Conservation (phyloP, 768 basidiomycete genomes). For the Artomyces pyxidatus region DNA sequence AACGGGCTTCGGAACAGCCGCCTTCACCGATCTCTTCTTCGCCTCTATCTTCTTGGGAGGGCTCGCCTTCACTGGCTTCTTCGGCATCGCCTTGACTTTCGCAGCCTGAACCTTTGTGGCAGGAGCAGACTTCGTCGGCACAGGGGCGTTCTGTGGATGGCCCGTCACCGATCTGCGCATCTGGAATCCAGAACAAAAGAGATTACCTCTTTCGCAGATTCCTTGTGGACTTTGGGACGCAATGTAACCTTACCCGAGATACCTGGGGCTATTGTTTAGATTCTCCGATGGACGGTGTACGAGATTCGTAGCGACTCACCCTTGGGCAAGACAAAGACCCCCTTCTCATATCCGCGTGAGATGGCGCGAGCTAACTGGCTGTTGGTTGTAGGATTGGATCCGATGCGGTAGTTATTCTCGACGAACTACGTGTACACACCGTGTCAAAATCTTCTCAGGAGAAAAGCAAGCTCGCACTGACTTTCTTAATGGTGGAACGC, state of each 20-base stretch:
- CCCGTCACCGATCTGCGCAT: background rate
- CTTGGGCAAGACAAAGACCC: constrained; percentile 48
- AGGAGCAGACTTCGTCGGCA: constrained; percentile 26
- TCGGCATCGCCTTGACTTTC: background rate
- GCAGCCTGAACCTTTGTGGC: constrained; percentile 16
- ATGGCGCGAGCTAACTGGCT: constrained; percentile 46
- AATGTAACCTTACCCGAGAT: constrained; percentile 71
- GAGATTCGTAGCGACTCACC: background rate
- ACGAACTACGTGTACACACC: constrained; percentile 36
- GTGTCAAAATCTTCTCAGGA: too few species aligned
- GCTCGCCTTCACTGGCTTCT: constrained; percentile 24
- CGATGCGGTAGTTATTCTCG: constrained; percentile 43
- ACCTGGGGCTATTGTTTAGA: constrained; percentile 20
- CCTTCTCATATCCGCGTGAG: constrained; percentile 38
- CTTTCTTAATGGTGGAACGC: constrained; percentile 61
- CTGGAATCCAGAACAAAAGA: background rate
- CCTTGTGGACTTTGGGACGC: constrained; percentile 38
- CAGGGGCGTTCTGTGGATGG: constrained; percentile 17
- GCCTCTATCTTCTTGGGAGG: background rate
- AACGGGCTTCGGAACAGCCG: constrained; percentile 9
- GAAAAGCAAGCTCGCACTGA: background rate
- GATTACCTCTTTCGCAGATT: constrained; percentile 47
- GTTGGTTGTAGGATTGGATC: constrained; percentile 32
- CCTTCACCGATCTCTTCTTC: constrained; percentile 19
- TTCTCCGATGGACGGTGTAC: background rate